Base-by-base conservation (phyloP, 2,329 filamentous ascomycete genomes). In the Calycina herbarum region DNA sequence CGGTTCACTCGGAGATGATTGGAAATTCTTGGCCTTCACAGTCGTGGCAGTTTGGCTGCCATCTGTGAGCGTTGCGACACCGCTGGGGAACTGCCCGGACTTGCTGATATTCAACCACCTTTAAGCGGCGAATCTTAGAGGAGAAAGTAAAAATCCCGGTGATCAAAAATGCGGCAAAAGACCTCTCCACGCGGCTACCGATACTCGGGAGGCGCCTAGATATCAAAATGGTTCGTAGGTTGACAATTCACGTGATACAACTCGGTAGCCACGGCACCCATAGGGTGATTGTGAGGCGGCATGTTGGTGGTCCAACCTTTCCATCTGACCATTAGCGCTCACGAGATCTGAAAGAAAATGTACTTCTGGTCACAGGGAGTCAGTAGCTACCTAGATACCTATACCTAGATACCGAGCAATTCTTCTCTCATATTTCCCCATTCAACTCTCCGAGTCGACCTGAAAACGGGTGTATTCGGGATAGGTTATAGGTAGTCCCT, bases 61-160 rank as follows among this genome's bases (percentile, higher is more conserved):
- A 13, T 27, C 11, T 54, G 48, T 54, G 48, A 29, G 20, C 48
- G 48, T 54, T 24, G 48, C 24, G 48, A 10, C 24, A 24, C 20
- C 10, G 10, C 20, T 54, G 48, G 20, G 13, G 8, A 11, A 24
- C n/a, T 27, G 20, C 24, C 48, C 48, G 48, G 20, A 54, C 48
- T 13, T 54, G 10, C 24, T 54, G 48, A 54, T 24, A 54, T 10
- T 10, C 20, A 27, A 24, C 38, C 20, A 24, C 38, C 20, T 27
- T 54, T n/a, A 45, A 45, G 27, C 27, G 24, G 20, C 45, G 45
- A 10, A 51, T 24, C n/a, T n/a, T 10, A n/a, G 45, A 54, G 48
- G 48, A 54, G 48, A 54, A 54, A 54, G 20, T 54, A 10, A 54
- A 51, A 54, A 54, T 54, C 24, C 48, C 48, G 48, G 48, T 54